These are phyloP conservation scores for Gnomoniopsis sp. DNA, from an alignment of 2,329 filamentous ascomycete species.

Conservation along the genomic window DNA sequence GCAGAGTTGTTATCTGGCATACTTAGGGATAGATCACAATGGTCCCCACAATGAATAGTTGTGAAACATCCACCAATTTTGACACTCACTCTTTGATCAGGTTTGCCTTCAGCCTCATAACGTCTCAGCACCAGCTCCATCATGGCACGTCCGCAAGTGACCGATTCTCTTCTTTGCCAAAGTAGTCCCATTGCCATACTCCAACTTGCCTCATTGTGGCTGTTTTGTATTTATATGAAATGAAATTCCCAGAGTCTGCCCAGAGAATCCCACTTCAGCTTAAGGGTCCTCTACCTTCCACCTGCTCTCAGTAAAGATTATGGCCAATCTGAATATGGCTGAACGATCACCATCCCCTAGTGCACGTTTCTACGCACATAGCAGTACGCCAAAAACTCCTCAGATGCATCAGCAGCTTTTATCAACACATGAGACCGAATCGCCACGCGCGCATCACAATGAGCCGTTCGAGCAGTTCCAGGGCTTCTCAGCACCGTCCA, in stretches of 20 bases:
- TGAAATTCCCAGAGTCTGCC: background rate
- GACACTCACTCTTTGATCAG: slow-evolving; percentile 10
- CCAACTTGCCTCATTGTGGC: background rate
- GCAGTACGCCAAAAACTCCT: background rate
- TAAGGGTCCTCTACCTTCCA: background rate
- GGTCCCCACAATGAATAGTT: slow-evolving; percentile 13
- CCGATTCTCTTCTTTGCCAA: background rate
- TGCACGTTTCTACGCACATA: slow-evolving; percentile 12
- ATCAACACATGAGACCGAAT: background rate
- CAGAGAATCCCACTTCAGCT: background rate
- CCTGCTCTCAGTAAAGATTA: background rate
- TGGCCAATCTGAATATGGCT: background rate
- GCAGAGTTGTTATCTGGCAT: slow-evolving; percentile 76
- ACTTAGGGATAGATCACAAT: slow-evolving; percentile 41
- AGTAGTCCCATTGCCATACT: background rate
- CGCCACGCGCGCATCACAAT: background rate
- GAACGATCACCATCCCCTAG: slow-evolving; percentile 8
- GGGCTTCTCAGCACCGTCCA: slow-evolving; percentile 9
- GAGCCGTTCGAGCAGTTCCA: slow-evolving; percentile 5
- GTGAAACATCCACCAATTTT: slow-evolving; percentile 7
- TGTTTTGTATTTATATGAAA: slow-evolving; percentile 9
- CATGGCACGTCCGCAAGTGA: slow-evolving; percentile 1
- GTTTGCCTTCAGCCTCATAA: slow-evolving; percentile 9
- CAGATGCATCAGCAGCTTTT: background rate
- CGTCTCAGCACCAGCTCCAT: slow-evolving; percentile 14